Evolutionary conservation across 2,329 filamentous ascomycete genomes (phyloP).

Genomic region (Xylariaceae sp.): DNA sequence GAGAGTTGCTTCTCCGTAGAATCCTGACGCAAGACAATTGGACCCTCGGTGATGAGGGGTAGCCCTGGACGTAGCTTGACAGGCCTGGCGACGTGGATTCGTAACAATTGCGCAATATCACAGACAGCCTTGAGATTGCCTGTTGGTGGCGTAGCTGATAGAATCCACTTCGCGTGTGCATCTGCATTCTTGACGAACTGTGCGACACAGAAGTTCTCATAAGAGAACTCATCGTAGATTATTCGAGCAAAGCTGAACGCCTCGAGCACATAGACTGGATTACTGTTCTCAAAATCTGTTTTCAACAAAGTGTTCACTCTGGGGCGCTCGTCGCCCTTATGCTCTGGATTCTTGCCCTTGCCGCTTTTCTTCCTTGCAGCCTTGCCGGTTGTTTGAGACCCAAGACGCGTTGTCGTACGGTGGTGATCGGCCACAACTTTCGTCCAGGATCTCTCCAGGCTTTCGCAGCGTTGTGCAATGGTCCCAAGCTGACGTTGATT

Average conservation of each 20-base stretch:
- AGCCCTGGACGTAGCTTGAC: constrained; percentile 41
- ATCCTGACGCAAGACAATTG: constrained; percentile 38
- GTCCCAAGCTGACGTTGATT: constrained; percentile 1
- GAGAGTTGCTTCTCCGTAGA: constrained; percentile 44
- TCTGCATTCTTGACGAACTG: constrained; percentile 45
- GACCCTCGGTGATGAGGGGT: constrained; percentile 47
- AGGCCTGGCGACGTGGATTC: constrained; percentile 49
- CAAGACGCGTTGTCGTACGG: constrained; percentile 20
- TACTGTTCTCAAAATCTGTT: constrained; percentile 21
- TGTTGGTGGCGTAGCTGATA: constrained; percentile 52
- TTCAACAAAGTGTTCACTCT: neutral
- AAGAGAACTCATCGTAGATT: constrained; percentile 54
- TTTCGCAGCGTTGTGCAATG: constrained; percentile 9
- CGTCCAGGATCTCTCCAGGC: constrained; percentile 9
- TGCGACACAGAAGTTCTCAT: constrained; percentile 41
- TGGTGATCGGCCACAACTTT: constrained; percentile 19
- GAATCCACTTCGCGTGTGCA: constrained; percentile 50
- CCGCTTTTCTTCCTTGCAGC: constrained; percentile 4
- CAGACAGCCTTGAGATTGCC: constrained; percentile 46
- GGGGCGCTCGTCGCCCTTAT: no score
- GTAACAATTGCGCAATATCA: constrained; percentile 44
- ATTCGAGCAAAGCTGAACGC: constrained; percentile 48
- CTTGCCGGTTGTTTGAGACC: neutral
- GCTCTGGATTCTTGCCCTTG: neutral
- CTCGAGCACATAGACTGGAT: constrained; percentile 41